Evolutionary conservation across 164 flowering plant genomes (phyloP).

Genomic region (Nymphaea thermarum): DNA sequence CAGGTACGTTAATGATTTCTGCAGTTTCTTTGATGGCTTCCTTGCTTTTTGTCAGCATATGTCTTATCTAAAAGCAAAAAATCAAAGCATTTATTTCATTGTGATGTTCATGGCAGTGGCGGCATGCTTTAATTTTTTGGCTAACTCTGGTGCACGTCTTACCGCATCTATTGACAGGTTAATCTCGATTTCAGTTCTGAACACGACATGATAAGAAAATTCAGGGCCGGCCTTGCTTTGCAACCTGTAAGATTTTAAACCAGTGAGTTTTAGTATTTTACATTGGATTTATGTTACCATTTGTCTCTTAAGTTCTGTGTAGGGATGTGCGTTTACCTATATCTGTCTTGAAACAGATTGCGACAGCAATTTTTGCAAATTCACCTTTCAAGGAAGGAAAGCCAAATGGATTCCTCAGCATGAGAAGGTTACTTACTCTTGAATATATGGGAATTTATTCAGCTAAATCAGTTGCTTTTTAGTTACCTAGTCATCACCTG

Average conservation of each 20-base stretch:
- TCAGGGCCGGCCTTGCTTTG: conserved; percentile 91
- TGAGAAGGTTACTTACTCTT: conserved; percentile 60
- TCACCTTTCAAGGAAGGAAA: conserved; percentile 98
- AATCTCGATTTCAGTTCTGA: conserved; percentile 95
- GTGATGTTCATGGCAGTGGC: neutral
- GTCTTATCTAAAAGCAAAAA: too few relatives aligned
- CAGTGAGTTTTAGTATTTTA: neutral
- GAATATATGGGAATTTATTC: neutral
- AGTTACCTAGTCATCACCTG: neutral
- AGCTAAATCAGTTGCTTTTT: neutral
- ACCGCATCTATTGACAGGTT: conserved; percentile 35
- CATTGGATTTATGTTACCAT: neutral
- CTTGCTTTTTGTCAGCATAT: too few relatives aligned
- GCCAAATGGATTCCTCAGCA: conserved; percentile 94
- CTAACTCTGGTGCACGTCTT: neutral
- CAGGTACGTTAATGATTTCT: conserved; percentile 37
- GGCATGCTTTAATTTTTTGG: neutral
- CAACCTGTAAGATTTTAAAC: conserved; percentile 67
- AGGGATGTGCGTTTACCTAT: neutral
- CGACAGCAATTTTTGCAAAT: conserved; percentile 95
- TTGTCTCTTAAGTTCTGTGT: neutral
- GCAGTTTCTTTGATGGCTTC: too few relatives aligned
- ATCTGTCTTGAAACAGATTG: conserved; percentile 47
- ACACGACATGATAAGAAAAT: conserved; percentile 93
- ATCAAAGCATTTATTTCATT: neutral